phyloP scores from a whole-genome alignment of 164 flowering plant species.

The Echeveria elegans region DNA sequence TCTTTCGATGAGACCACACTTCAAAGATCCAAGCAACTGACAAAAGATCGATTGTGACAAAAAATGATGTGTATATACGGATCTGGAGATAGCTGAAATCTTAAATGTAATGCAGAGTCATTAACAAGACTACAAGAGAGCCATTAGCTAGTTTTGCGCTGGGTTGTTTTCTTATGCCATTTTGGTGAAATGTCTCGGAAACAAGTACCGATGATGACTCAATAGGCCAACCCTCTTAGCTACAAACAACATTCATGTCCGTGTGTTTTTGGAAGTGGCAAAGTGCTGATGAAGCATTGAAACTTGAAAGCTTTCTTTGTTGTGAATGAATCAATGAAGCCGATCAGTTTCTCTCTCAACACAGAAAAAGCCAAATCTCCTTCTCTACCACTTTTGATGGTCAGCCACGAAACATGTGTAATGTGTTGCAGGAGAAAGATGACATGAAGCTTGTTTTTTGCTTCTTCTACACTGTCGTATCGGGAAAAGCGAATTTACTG shows the following conservation, averaged over 20 bases:
- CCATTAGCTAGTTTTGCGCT: background rate
- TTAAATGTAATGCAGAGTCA: background rate
- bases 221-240: background rate
- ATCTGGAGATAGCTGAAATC: background rate
- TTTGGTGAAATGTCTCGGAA: background rate
- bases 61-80: background rate
- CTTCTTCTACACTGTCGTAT: no score
- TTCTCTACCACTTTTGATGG: background rate
- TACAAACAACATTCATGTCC: no score
- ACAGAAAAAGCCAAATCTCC: background rate
- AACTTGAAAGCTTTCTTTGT: background rate
- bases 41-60: background rate
- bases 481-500: no score
- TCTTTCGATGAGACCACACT: background rate
- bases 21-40: background rate
- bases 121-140: no score
- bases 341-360: background rate
- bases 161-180: conserved; percentile 5
- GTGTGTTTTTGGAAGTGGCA: background rate
- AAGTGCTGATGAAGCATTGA: background rate
- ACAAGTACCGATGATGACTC: background rate
- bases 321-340: no score
- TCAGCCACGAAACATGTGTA: conserved; percentile 5
- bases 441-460: background rate
- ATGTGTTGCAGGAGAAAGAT: background rate